A percentile compares a stretch with the other conserved stretches of the same genome.
Evolutionary conservation across 352 stramenopile genomes (phyloP).

Genomic region (Globisporangium splendens): DNA sequence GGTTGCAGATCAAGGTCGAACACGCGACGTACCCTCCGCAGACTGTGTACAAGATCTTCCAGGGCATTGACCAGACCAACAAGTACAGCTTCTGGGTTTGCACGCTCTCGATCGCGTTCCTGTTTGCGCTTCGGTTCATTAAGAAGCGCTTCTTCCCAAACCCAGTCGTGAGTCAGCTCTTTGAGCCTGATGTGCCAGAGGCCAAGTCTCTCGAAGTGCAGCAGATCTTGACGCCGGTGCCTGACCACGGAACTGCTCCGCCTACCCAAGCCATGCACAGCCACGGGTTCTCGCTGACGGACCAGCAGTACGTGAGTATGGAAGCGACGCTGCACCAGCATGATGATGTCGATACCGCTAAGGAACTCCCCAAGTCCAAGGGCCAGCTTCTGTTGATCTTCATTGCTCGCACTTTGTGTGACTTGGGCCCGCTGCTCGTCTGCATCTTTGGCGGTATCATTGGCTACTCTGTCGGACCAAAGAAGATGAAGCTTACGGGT

Average conservation of each 20-base stretch:
- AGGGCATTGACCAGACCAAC: slow-evolving; percentile 55
- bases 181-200: slow-evolving; percentile 15
- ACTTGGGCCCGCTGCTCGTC: slow-evolving; percentile 69
- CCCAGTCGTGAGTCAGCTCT: slow-evolving; percentile 26
- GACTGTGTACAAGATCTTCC: slow-evolving; percentile 55
- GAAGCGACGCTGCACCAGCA: slow-evolving; percentile 12
- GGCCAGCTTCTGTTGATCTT: slow-evolving; percentile 24
- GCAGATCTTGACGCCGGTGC: slow-evolving; percentile 13
- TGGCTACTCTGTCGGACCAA: slow-evolving; percentile 40
- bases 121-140: slow-evolving; percentile 39
- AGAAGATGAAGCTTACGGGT: slow-evolving; percentile 66
- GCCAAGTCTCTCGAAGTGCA: slow-evolving; percentile 12
- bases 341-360: slow-evolving; percentile 1
- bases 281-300: slow-evolving; percentile 34
- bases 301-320: slow-evolving; percentile 44
- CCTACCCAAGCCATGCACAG: slow-evolving; percentile 18
- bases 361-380: slow-evolving; percentile 17
- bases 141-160: slow-evolving; percentile 39
- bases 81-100: slow-evolving; percentile 68
- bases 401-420: slow-evolving; percentile 35
- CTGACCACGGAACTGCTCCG: slow-evolving; percentile 2
- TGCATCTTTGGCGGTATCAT: slow-evolving; percentile 54
- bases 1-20: slow-evolving; percentile 65
- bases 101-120: slow-evolving; percentile 43
- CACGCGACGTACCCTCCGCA: slow-evolving; percentile 40